Evolutionary conservation across 805 yeast species (phyloP), one percentile per base, ranked within the genome.

Genomic region (Metschnikowia santaceciliae): DNA sequence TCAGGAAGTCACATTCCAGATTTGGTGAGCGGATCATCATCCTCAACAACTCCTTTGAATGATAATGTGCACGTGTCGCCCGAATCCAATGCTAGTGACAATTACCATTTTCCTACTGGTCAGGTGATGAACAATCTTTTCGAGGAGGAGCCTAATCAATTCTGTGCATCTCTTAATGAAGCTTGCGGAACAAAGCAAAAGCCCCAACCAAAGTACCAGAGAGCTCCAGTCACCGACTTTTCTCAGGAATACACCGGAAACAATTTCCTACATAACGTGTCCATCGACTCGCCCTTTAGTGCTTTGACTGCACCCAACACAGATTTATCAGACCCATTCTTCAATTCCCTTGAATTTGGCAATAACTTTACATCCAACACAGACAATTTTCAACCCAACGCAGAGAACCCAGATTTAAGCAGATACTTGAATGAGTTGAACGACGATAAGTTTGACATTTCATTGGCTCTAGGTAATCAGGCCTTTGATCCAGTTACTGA

Each of bases 151-250:
- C 83, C 84, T 49, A 78, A 80, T 52, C 81, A 80, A 30, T 92
- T 92, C 64, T 92, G 98, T 63, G 79, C 79, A 23, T 81, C 83
- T 59, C 76, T 92, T 62, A 79, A 81, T 54, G 78, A 82, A 65
- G 97, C 90, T 0, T 91, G 97, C 68, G 97, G 97, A 15, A 83
- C 84, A 6, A 83, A 75, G 59, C 76, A 76, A 14, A 69, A 79
- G 55, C 96, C 94, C 3, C 64, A 84, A 3, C 95, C 96, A 2
- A 70, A 71, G 53, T 67, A 53, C 49, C 61, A 64, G 46, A 56
- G 67, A 17, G 50, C 46, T 43, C 38, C 54, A 26, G 47, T 40
- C 17, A 34, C 14, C 13, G 32, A 23, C n/a, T 15, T 50, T 5
- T 48, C 39, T 22, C 55, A 58, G 33, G 50, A 47, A 11, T 30